Evolutionary conservation across 176 grass and related monocot genomes (phyloP).

Genomic region (Carex cristatella): DNA sequence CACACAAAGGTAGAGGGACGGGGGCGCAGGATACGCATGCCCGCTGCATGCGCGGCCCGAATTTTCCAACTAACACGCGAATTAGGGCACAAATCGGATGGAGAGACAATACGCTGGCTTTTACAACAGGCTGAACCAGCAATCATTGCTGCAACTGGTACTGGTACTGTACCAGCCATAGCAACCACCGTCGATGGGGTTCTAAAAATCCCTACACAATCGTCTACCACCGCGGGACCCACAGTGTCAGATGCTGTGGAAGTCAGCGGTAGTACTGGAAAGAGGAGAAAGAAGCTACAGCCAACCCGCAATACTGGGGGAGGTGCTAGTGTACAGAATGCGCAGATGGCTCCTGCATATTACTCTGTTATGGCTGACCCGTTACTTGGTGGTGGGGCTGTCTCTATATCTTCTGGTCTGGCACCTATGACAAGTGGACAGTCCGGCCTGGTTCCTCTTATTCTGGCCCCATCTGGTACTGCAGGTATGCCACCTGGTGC

Average conservation of each 20-base stretch:
- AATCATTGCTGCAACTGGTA: conserved; percentile 74
- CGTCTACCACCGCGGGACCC: conserved; percentile 33
- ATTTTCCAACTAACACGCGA: conserved; percentile 62
- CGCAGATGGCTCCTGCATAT: conserved; percentile 28
- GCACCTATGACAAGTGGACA: conserved; percentile 33
- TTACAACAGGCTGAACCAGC: conserved; percentile 80
- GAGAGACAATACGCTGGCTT: conserved; percentile 89
- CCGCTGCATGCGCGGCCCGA: conserved; percentile 53
- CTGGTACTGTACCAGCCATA: conserved; percentile 74
- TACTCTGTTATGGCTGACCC: conserved; percentile 54
- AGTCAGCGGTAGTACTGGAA: conserved; percentile 17
- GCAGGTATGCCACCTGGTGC: conserved; percentile 36
- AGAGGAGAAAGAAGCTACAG: conserved; percentile 72
- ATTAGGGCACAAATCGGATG: conserved; percentile 79
- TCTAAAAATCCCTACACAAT: conserved; percentile 55
- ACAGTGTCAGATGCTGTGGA: conserved; percentile 16
- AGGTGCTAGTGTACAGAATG: background rate
- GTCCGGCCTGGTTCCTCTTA: conserved; percentile 51
- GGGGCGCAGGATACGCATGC: conserved; percentile 81
- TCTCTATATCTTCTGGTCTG: conserved; percentile 59
- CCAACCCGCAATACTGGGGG: conserved; percentile 43
- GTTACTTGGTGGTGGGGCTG: conserved; percentile 46
- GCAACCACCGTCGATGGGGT: conserved; percentile 60
- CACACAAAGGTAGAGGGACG: conserved; percentile 93
- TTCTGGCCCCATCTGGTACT: conserved; percentile 22